A percentile compares a stretch with the other conserved stretches of the same genome.
Conservation (phyloP, 2,329 filamentous ascomycete genomes). For the Pestalotiopsis sp. region DNA sequence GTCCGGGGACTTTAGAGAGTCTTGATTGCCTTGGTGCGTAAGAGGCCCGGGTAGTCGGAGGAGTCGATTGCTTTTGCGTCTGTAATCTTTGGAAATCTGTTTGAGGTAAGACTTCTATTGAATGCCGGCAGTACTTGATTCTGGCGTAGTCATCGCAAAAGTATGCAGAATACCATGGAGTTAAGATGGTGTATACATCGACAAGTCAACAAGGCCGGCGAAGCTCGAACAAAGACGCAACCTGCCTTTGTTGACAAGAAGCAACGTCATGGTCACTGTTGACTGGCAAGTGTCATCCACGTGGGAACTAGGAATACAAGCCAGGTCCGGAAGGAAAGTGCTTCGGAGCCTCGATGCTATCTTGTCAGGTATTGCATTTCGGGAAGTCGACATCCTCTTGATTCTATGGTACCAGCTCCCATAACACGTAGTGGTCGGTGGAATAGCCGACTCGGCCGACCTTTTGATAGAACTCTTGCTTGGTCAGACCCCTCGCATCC, state of each 20-base stretch:
- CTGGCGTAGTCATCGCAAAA: not conserved
- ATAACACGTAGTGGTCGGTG: conserved; percentile 31
- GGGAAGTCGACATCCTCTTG: not conserved
- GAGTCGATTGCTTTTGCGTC: not conserved
- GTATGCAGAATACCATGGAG: not conserved
- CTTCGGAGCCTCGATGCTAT: not conserved
- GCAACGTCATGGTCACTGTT: not conserved
- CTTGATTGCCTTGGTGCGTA: not conserved
- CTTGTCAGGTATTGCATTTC: not conserved
- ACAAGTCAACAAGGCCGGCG: not conserved
- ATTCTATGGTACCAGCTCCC: conserved; percentile 10
- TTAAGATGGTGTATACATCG: not conserved
- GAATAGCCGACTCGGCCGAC: conserved; percentile 40
- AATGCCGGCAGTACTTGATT: not conserved
- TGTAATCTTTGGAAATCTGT: not conserved
- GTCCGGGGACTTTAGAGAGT: not conserved
- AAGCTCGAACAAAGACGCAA: not conserved
- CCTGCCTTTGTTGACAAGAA: not conserved
- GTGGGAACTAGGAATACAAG: not conserved
- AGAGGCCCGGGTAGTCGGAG: not conserved
- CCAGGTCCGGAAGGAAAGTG: not conserved
- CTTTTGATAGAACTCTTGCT: conserved; percentile 46
- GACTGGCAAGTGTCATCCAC: not conserved
- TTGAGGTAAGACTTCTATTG: not conserved
- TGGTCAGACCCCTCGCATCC: conserved; percentile 51